These are phyloP conservation scores for Candida freyschussii DNA, from an alignment of 1,139 yeast species.

Conservation along the genomic window DNA sequence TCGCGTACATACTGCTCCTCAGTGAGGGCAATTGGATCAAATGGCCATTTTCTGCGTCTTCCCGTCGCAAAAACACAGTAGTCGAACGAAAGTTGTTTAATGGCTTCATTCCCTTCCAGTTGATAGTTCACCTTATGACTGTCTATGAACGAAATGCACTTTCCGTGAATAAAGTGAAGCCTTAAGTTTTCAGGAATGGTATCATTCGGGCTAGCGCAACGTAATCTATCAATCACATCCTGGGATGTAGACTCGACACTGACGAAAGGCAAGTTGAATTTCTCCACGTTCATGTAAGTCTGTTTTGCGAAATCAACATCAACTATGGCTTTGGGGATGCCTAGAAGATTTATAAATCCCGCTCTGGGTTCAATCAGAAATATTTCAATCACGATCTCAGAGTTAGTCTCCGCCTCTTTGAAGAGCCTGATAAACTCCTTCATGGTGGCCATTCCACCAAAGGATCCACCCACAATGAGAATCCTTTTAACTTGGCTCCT, in stretches of 20 bases:
- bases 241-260: slow-evolving; percentile 33
- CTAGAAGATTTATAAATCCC: slow-evolving; percentile 48
- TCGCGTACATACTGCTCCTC: slow-evolving; percentile 26
- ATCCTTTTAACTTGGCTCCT: too few relatives aligned
- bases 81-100: slow-evolving; percentile 39
- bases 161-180: slow-evolving; percentile 38
- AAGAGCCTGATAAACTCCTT: slow-evolving; percentile 35
- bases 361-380: slow-evolving; percentile 47
- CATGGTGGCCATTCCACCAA: slow-evolving; percentile 44
- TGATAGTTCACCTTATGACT: slow-evolving; percentile 25
- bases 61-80: slow-evolving; percentile 48
- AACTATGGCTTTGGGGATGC: slow-evolving; percentile 45
- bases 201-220: slow-evolving; percentile 12
- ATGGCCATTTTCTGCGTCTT: slow-evolving; percentile 49
- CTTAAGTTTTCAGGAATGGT: slow-evolving; percentile 19
- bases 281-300: slow-evolving; percentile 31
- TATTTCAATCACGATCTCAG: slow-evolving; percentile 29
- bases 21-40: slow-evolving; percentile 39
- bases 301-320: slow-evolving; percentile 43
- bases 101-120: slow-evolving; percentile 12
- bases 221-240: slow-evolving; percentile 26
- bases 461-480: slow-evolving; percentile 49
- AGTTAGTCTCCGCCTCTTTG: slow-evolving; percentile 6
- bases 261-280: slow-evolving; percentile 22
- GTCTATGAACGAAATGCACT: slow-evolving; percentile 32